Evolutionary conservation across 2,329 filamentous ascomycete species (phyloP), one percentile per base, ranked within the genome.

Genomic region (Coniochaeta ligniaria): DNA sequence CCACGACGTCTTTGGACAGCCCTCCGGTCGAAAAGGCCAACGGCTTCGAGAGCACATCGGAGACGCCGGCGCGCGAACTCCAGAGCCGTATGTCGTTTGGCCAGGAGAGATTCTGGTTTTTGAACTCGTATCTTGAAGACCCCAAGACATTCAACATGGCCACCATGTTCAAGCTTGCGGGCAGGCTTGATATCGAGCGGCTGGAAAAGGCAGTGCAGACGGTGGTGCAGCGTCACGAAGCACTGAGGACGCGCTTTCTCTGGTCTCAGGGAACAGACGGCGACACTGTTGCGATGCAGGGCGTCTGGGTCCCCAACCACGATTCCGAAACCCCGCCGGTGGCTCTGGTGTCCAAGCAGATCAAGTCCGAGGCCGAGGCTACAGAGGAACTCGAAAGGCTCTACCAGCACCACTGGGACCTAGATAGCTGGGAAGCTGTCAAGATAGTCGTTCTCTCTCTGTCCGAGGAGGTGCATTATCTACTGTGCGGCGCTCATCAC

Each of bases 401-500:
- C 9, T 63, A 64, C 58, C 57, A 64, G 0, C 65, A 77, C 59
- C 62, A 67, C 2, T 80, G 72, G 35, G 72, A 79, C 58, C 60
- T 83, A 11, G 70, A 68, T 16, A 64, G 64, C 8, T 75, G 76
- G 11, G 66, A 76, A 5, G 58, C 66, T 2, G 59, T 78, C 6
- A 66, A 69, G 6, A 64, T 77, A 3, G 59, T 66, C 3, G 66
- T 80, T 1, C 66, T 81, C 4, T 67, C 74, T 0, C 66, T 70
- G 12, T 0, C 62, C 67, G 1, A 68, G 67, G 0, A 59, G 63
- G 1, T 75, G 80, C 61, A 75, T 70, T 63, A n/a, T 20, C 61
- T 83, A 3, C 43, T 84, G 0, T 55, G 83, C 6, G 69, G 69
- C 1, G 73, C 72, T 54, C 80, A 83, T 61, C 80, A 83, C 63